phyloP scores from a whole-genome alignment of 78 protist genomes.

The Pigoraptor vietnamica region DNA sequence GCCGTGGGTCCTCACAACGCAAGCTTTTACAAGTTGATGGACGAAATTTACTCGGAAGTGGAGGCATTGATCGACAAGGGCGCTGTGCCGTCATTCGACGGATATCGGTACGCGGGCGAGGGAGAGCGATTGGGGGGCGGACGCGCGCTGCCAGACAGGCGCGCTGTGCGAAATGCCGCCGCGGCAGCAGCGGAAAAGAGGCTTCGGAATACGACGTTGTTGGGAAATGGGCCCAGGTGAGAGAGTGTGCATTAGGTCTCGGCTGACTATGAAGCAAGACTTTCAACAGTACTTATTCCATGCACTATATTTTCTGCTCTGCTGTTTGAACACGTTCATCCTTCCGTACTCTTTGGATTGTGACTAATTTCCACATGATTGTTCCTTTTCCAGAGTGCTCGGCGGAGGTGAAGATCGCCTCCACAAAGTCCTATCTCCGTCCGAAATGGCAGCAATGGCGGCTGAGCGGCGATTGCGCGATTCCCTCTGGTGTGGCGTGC shows the following conservation, averaged over 20 bases:
- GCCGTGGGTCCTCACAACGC: conserved; percentile 13
- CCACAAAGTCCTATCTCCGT: neutral
- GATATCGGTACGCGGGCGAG: neutral
- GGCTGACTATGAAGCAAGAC: too few relatives aligned
- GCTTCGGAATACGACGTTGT: neutral
- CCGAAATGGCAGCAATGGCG: neutral
- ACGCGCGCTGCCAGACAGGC: neutral
- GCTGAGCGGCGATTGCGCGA: neutral
- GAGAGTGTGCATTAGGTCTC: too few relatives aligned
- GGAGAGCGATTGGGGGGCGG: neutral
- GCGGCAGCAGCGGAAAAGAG: neutral
- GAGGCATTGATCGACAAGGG: neutral
- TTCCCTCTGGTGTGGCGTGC: neutral
- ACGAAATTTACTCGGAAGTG: neutral
- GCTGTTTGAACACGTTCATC: too few relatives aligned
- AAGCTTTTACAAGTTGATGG: neutral
- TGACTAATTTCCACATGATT: neutral
- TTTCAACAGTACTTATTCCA: too few relatives aligned
- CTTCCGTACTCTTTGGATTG: neutral
- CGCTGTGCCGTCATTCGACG: neutral
- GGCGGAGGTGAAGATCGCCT: neutral
- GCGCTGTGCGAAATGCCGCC: neutral
- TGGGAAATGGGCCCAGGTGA: neutral
- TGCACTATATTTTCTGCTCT: too few relatives aligned
- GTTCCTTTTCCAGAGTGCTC: neutral